Evolutionary conservation across 805 yeast species (phyloP).

Genomic region (Candida pseudoglaebosa): DNA sequence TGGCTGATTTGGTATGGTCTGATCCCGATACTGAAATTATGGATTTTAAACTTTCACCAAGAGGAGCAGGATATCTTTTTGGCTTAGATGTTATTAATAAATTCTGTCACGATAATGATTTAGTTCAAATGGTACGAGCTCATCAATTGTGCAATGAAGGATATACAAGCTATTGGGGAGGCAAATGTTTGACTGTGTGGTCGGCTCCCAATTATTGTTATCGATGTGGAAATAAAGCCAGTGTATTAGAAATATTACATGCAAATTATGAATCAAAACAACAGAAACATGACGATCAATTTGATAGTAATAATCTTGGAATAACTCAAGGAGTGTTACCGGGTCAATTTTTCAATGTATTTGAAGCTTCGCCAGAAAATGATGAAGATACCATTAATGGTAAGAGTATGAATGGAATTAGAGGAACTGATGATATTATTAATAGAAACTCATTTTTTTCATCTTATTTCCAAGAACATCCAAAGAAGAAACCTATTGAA

Average conservation of each 20-base stretch:
- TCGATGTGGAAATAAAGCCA: conserved; percentile 94
- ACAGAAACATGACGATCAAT: conserved; percentile 4
- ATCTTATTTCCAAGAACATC: conserved; percentile 20
- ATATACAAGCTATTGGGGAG: conserved; percentile 85
- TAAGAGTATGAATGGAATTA: conserved; percentile 35
- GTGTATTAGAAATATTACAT: conserved; percentile 79
- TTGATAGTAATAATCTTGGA: conserved; percentile 6
- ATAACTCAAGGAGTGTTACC: conserved; percentile 27
- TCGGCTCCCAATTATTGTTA: conserved; percentile 98
- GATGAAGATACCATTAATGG: conserved; percentile 51
- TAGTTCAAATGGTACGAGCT: conserved; percentile 83
- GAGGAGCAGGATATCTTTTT: conserved; percentile 98
- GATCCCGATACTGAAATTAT: conserved; percentile 85
- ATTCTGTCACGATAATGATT: conserved; percentile 71
- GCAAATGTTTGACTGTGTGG: conserved; percentile 95
- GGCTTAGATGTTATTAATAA: conserved; percentile 88
- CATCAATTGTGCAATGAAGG: conserved; percentile 98
- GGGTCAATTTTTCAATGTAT: conserved; percentile 81
- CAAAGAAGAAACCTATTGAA: conserved; percentile 42
- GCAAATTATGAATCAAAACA: conserved; percentile 37
- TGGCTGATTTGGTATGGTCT: conserved; percentile 99
- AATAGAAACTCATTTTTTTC: conserved; percentile 12
- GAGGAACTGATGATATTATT: conserved; percentile 11
- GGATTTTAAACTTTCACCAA: conserved; percentile 84
- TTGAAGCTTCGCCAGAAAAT: conserved; percentile 96